These are phyloP conservation scores for Cryphonectria nitschkei DNA, from an alignment of 2,329 filamentous ascomycete genomes.

Conservation along the genomic window DNA sequence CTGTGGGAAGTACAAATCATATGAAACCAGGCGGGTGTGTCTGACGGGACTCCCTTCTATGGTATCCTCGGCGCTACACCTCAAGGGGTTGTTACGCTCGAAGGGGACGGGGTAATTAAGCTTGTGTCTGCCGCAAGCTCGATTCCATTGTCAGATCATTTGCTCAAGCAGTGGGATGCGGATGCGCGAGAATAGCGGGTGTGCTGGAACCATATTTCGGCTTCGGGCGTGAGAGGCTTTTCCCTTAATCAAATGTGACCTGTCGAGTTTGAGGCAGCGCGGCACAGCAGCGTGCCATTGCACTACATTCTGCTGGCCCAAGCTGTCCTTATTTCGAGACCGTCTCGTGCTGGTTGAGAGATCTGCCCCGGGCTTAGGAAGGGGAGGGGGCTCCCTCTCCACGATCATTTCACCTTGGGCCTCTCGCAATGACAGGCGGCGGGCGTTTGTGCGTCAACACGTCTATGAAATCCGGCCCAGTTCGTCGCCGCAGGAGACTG, in stretches of 20 bases:
- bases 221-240: background rate
- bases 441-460: conserved; percentile 9
- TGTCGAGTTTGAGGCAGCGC: conserved; percentile 25
- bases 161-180: conserved; percentile 2
- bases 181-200: too few species aligned
- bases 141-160: conserved; percentile 12
- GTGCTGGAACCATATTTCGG: background rate
- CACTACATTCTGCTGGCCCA: conserved; percentile 11
- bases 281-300: conserved; percentile 16
- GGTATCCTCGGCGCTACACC: conserved; percentile 22
- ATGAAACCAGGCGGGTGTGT: conserved; percentile 37
- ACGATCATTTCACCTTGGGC: conserved; percentile 1
- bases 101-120: conserved; percentile 22
- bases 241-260: conserved; percentile 15
- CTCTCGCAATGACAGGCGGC: conserved; percentile 12
- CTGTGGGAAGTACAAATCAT: conserved; percentile 36
- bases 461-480: background rate
- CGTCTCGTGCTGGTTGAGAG: conserved; percentile 5
- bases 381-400: background rate
- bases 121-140: conserved; percentile 25
- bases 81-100: conserved; percentile 20
- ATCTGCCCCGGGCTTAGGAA: background rate
- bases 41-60: conserved; percentile 19
- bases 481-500: background rate
- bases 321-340: conserved; percentile 3